Evolutionary conservation across 306 rosid species (phyloP).

Genomic region (Prunus campanulata): DNA sequence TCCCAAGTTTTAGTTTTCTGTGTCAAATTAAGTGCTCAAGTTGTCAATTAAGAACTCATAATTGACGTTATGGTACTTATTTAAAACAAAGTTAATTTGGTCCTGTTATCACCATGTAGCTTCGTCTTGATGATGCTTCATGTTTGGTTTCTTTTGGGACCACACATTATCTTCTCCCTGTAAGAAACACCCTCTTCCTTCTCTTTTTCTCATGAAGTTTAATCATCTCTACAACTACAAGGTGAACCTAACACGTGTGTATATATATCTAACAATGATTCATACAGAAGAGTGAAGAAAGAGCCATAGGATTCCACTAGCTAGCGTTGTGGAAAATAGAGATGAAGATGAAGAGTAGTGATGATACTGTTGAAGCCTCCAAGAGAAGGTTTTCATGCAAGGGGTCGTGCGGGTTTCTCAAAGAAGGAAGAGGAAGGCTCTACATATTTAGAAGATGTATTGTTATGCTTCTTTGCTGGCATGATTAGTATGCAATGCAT

Average conservation of each 20-base stretch:
- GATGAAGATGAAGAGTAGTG: conserved; percentile 22
- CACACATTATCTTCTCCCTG: conserved; percentile 9
- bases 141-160: conserved; percentile 20
- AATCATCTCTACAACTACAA: not conserved
- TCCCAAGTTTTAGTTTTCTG: not conserved
- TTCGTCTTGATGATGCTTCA: not conserved
- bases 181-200: conserved; percentile 11
- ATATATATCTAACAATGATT: not conserved
- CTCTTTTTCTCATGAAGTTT: conserved; percentile 5
- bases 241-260: not conserved
- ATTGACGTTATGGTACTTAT: not conserved
- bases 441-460: conserved; percentile 33
- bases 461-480: conserved; percentile 34
- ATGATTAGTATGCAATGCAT: conserved; percentile 16
- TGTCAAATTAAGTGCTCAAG: not conserved
- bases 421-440: conserved; percentile 30
- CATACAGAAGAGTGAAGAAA: not conserved
- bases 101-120: not conserved
- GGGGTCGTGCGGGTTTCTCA: conserved; percentile 10
- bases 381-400: conserved; percentile 26
- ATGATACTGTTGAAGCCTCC: conserved; percentile 4
- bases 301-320: not conserved
- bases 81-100: not conserved
- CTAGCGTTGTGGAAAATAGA: not conserved
- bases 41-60: not conserved